A percentile compares a stretch with the other conserved stretches of the same genome.
These are phyloP conservation scores for Carex myosuroides DNA, from an alignment of 176 grass and related monocot species.

Conservation along the genomic window DNA sequence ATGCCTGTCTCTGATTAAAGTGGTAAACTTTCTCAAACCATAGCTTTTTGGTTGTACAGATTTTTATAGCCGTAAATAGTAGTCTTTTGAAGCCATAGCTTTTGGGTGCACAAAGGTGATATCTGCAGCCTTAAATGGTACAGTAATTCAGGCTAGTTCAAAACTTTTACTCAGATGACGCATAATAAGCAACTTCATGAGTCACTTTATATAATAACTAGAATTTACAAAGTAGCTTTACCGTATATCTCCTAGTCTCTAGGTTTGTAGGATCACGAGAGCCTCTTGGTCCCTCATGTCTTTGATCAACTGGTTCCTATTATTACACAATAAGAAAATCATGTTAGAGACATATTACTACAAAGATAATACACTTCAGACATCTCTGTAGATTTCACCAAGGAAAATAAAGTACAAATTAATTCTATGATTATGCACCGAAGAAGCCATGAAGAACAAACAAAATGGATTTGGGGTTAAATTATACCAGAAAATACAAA, in stretches of 20 bases:
- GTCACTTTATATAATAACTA: background rate
- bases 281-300: conserved; percentile 32
- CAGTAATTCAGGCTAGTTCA: background rate
- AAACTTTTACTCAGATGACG: background rate
- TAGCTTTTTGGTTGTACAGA: background rate
- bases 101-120: background rate
- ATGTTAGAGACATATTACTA: background rate
- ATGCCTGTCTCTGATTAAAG: too few species aligned
- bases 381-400: background rate
- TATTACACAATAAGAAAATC: background rate
- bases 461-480: background rate
- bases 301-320: conserved; percentile 14
- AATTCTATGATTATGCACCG: too few species aligned
- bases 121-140: background rate
- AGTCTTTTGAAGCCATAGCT: background rate
- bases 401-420: background rate
- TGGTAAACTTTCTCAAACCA: background rate
- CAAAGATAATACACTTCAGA: background rate
- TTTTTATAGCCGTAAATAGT: background rate
- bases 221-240: background rate
- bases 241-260: conserved; percentile 24
- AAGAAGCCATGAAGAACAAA: background rate
- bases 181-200: background rate
- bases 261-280: conserved; percentile 31
- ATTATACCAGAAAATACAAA: background rate